Base-by-base conservation (phyloP, 257 asterid species). In the Ajuga chamaepitys region DNA sequence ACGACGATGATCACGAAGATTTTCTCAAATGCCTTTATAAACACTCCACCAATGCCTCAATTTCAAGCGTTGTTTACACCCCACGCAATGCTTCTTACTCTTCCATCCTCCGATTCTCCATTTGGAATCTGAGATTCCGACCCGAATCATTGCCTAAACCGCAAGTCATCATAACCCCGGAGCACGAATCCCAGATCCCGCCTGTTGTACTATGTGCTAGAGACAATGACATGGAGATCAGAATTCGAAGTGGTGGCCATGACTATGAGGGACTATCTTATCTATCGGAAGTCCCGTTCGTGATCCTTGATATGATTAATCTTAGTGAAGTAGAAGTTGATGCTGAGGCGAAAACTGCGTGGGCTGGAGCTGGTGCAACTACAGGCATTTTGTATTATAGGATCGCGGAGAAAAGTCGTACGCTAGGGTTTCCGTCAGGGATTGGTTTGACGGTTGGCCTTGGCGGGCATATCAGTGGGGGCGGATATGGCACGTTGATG, bases 401-500 rank as follows among this genome's bases (percentile, higher is more conserved):
- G 1, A 70, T 82, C n/a, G 75, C 82, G 0, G 35, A 47, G 13
- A 47, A 45, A 22, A 76, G 78, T 30, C 46, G 17, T 25, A 68
- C 72, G 3, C 59, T 76, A 1, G 82, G 74, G 1, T 77, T 82
- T 20, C 44, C 76, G 0, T 83, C 80, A 0, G 85, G 85, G 5
- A 74, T 69, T 25, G 70, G 80, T 59, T 80, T 81, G 0, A 79
- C 85, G 0, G 76, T 77, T 0, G 85, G 85, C 12, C 68, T 75
- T 9, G 83, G 88, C 1, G 85, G 85, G 6, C 87, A 76, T 72
- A 67, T 82, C 44, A 71, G 79, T 7, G 87, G 82, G 6, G 86
- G 86, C 7, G 83, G 78, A 17, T 81, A 81, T 16, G 72, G 87
- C 61, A 37, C 65, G 67, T 9, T 79, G 64, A 58, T 70, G 0